Conservation (phyloP, 345 rosid genomes). For the Lepidium didymum region DNA sequence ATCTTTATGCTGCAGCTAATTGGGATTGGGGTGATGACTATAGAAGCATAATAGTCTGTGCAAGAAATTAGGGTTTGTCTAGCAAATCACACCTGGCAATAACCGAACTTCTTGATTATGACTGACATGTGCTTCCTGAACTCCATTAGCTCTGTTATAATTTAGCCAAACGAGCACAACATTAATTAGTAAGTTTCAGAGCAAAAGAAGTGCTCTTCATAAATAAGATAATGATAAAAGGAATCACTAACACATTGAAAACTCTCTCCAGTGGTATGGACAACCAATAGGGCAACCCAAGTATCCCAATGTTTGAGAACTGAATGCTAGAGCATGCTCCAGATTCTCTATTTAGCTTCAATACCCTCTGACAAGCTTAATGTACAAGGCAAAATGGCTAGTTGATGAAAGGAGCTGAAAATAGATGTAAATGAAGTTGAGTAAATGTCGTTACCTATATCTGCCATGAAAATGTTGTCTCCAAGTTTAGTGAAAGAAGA, state of each 20-base stretch:
- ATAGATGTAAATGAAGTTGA: background rate
- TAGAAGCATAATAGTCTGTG: background rate
- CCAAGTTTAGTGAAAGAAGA: slow-evolving; percentile 53
- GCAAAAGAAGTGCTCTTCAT: background rate
- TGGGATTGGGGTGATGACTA: background rate
- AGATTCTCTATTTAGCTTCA: slow-evolving; percentile 54
- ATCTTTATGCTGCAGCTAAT: background rate
- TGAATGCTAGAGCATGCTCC: slow-evolving; percentile 51
- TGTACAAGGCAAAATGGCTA: background rate
- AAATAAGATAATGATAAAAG: background rate
- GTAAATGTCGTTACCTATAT: slow-evolving; percentile 44
- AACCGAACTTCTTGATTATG: slow-evolving; percentile 47
- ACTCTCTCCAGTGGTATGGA: slow-evolving; percentile 58
- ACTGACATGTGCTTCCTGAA: slow-evolving; percentile 35
- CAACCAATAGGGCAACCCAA: slow-evolving; percentile 90
- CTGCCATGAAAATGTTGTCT: slow-evolving; percentile 47
- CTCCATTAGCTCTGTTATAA: slow-evolving; percentile 48
- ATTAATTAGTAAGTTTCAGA: background rate
- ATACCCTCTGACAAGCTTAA: slow-evolving; percentile 68
- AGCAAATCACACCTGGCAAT: slow-evolving; percentile 58
- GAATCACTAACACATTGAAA: slow-evolving; percentile 55
- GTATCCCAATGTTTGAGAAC: slow-evolving; percentile 65
- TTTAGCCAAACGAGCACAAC: slow-evolving; percentile 2
- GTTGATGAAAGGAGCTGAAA: slow-evolving; percentile 3
- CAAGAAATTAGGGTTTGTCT: background rate